Conservation (phyloP, 2,329 filamentous ascomycete species). For the Fusarium sp. region DNA sequence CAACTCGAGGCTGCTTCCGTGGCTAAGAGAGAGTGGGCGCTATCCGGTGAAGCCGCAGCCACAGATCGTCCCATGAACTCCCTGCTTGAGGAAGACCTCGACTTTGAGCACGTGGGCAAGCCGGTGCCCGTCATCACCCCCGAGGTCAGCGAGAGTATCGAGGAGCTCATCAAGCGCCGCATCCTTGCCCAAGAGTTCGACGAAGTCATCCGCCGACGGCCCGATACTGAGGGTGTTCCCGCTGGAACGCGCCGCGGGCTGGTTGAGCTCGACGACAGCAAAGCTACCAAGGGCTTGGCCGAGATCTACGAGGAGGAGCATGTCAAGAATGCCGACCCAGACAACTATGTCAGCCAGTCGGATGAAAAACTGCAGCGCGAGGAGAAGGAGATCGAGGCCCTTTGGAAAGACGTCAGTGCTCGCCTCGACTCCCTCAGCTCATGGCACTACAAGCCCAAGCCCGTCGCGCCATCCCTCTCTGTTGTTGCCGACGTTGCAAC, state of each 20-base stretch:
- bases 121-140: slow-evolving; percentile 94
- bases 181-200: slow-evolving; percentile 94
- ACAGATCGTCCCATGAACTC: slow-evolving; percentile 90
- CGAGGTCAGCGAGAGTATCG: slow-evolving; percentile 91
- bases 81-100: slow-evolving; percentile 92
- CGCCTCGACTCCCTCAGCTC: slow-evolving; percentile 92
- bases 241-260: slow-evolving; percentile 77
- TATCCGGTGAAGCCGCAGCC: slow-evolving; percentile 89
- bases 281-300: slow-evolving; percentile 88
- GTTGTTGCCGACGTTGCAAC: slow-evolving; percentile 94
- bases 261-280: slow-evolving; percentile 88
- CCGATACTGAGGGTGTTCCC: slow-evolving; percentile 78
- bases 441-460: slow-evolving; percentile 96
- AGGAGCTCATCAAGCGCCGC: slow-evolving; percentile 93
- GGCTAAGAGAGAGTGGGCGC: slow-evolving; percentile 90
- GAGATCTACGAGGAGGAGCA: slow-evolving; percentile 97
- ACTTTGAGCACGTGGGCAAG: slow-evolving; percentile 96
- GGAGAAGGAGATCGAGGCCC: slow-evolving; percentile 83
- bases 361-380: slow-evolving; percentile 88
- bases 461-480: slow-evolving; percentile 83
- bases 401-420: slow-evolving; percentile 87
- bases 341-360: slow-evolving; percentile 83
- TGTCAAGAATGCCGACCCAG: slow-evolving; percentile 81
- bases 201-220: slow-evolving; percentile 86
- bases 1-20: slow-evolving; percentile 91